Conservation (phyloP, 768 basidiomycete species). For the Suillus tomentosus region DNA sequence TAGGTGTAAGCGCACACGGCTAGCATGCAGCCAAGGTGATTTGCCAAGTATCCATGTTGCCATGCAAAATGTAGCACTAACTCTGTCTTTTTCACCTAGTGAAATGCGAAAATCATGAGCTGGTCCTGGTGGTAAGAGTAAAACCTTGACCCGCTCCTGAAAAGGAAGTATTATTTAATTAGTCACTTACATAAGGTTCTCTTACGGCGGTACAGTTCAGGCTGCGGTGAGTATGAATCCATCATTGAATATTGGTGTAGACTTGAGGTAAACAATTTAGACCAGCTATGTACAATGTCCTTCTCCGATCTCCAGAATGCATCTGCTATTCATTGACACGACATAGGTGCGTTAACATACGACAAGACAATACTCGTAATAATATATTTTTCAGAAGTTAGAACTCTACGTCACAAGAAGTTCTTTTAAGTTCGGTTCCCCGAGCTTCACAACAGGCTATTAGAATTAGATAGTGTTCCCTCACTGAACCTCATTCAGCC, state of each 20-base stretch:
- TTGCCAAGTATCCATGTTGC: conserved; percentile 27
- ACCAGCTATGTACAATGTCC: neutral
- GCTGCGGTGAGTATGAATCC: no score
- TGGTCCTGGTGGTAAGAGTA: neutral
- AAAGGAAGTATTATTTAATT: conserved; percentile 1
- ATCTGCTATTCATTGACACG: neutral
- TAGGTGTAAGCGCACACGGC: conserved; percentile 19
- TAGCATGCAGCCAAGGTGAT: conserved; percentile 17
- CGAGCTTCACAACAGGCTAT: neutral
- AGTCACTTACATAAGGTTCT: no score
- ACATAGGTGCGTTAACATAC: neutral
- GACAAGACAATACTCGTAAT: neutral
- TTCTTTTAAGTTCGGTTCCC: neutral
- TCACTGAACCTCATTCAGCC: neutral
- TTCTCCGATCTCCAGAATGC: neutral
- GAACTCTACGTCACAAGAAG: no score
- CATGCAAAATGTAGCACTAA: conserved; percentile 18
- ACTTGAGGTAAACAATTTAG: no score
- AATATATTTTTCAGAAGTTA: neutral
- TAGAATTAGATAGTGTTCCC: neutral
- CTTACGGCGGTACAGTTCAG: no score
- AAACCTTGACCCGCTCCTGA: neutral
- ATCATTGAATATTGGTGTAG: no score
- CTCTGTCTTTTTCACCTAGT: neutral
- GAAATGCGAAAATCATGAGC: conserved; percentile 1